These are phyloP conservation scores for Ogataea nakhonphanomensis DNA, from an alignment of 805 yeast species.

Conservation along the genomic window DNA sequence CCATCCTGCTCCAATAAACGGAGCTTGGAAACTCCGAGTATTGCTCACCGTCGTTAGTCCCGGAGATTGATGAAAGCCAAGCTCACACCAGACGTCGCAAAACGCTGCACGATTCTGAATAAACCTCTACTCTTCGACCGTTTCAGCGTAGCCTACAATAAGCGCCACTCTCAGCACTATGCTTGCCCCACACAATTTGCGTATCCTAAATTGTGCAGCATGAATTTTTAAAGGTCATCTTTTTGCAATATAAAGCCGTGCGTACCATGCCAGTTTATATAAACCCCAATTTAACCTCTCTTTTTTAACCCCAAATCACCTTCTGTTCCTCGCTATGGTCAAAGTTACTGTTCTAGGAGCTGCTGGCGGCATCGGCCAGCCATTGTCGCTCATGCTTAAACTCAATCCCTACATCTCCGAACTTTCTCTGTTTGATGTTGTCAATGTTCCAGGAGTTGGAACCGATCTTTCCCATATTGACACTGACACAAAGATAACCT, in stretches of 20 bases:
- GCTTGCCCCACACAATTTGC: too few species aligned
- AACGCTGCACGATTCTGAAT: too few species aligned
- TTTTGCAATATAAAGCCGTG: conserved; percentile 3
- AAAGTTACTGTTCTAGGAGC: conserved; percentile 77
- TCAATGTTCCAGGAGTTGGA: conserved; percentile 81
- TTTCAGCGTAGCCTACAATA: too few species aligned
- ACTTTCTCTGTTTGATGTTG: conserved; percentile 80
- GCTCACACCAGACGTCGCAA: too few species aligned
- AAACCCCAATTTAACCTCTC: not conserved
- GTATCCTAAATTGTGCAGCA: conserved; percentile 5
- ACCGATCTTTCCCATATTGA: conserved; percentile 82
- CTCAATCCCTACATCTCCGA: conserved; percentile 59
- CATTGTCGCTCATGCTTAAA: conserved; percentile 77
- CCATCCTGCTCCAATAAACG: too few species aligned
- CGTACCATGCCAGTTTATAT: too few species aligned
- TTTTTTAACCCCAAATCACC: not conserved
- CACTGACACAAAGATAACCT: conserved; percentile 43
- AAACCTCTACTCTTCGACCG: too few species aligned
- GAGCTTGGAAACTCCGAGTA: too few species aligned
- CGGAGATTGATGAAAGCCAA: too few species aligned
- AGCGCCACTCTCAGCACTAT: too few species aligned
- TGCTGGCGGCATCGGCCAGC: conserved; percentile 94
- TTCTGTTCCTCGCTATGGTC: conserved; percentile 11
- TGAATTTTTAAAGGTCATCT: too few species aligned
- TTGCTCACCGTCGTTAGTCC: too few species aligned